Base-by-base conservation (phyloP, 129 eudicot genomes). In the Escallonia herrerae region DNA sequence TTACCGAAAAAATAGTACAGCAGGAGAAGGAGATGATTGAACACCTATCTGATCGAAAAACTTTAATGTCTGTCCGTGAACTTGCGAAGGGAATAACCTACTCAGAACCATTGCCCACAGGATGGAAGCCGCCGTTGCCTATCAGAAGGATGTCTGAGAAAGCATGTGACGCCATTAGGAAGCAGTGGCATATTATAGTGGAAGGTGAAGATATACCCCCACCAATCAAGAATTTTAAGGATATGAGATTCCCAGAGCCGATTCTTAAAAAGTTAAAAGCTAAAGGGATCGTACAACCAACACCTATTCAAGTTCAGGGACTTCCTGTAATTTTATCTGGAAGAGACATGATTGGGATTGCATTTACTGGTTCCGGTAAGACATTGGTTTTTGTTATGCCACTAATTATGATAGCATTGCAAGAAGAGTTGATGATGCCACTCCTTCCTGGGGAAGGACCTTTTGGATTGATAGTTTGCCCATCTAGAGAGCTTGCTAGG, bases 361-460 rank as follows among this genome's bases (percentile, higher is more conserved):
- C 95, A 0, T 89, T 86, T 80, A 89, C 90, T 7, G 96, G 96
- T 3, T 85, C 95, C 0, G 96, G 96, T 2, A 90, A 90, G 65
- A 90, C 91, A 0, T 66, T 90, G 74, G 97, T 79, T 6, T 90
- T 86, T 48, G 97, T 90, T 38, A 64, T 86, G 64, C 97, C 97
- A 0, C 72, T 90, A 47, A 78, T 82, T 47, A 84, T 90, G 95
- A 68, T 81, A 65, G 97, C 97, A 2, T 57, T 90, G 70, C 97
- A 90, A 57, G 97, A 90, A 65, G 93, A 87, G 73, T 33, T 80
- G n/a, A 84, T 87, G 97, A 84, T 87, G 93, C 97, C 97, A 12
- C 87, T 87, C 74, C 83, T 72, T 43, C 76, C 83, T 3, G 91
- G 97, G 14, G 97, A 90, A 78, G 97, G 97, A 9, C 95, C 95